Evolutionary conservation across 352 stramenopile genomes (phyloP).

Genomic region (Phytophthora pisi): DNA sequence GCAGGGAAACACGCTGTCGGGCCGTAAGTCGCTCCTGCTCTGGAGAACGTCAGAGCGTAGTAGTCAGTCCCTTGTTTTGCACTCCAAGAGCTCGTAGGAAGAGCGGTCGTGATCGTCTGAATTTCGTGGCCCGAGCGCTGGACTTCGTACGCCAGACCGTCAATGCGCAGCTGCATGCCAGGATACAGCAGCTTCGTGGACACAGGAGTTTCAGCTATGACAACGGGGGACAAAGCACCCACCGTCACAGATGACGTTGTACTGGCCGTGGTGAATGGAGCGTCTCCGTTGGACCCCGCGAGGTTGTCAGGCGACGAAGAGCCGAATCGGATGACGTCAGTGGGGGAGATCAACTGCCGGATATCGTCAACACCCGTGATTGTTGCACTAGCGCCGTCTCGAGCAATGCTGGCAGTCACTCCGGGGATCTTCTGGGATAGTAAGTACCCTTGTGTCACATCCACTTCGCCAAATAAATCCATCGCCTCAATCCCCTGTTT

Average conservation of each 20-base stretch:
- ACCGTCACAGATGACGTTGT: conserved; percentile 53
- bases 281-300: conserved; percentile 67
- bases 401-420: conserved; percentile 54
- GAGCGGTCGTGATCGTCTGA: conserved; percentile 70
- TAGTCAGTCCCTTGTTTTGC: conserved; percentile 5
- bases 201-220: conserved; percentile 29
- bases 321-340: conserved; percentile 73
- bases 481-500: conserved; percentile 80
- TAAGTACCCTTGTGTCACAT: conserved; percentile 59
- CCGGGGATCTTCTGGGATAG: conserved; percentile 59
- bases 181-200: conserved; percentile 72
- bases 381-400: conserved; percentile 52
- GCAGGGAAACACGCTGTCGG: conserved; percentile 52
- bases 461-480: conserved; percentile 72
- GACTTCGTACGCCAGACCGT: conserved; percentile 88
- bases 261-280: conserved; percentile 49
- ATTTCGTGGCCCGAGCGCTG: conserved; percentile 91
- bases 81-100: conserved; percentile 37
- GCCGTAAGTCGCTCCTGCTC: conserved; percentile 30
- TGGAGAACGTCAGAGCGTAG: conserved; percentile 56
- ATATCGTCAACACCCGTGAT: conserved; percentile 64
- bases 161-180: conserved; percentile 89
- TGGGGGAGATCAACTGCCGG: conserved; percentile 61
- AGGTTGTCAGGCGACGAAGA: conserved; percentile 41
- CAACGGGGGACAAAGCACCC: conserved; percentile 47